These are phyloP conservation scores for Cryptococcus floricola DNA, from an alignment of 1,284 basidiomycete genomes.

Conservation along the genomic window DNA sequence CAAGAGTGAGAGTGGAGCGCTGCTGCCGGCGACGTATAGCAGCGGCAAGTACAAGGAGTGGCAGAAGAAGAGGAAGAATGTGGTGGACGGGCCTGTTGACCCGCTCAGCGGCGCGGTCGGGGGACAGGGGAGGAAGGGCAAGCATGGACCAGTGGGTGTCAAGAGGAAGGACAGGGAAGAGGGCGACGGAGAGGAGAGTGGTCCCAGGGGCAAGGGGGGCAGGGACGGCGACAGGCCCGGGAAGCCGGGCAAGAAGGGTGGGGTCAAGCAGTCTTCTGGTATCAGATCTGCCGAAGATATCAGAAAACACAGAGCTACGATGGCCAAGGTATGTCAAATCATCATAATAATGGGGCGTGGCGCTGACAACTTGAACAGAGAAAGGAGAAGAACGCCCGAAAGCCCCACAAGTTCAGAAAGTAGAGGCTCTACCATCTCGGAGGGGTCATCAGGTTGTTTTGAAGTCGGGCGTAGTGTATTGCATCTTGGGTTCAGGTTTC, in stretches of 20 bases:
- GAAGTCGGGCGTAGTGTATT: too few species aligned
- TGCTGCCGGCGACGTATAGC: conserved; percentile 89
- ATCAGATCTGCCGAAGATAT: conserved; percentile 1
- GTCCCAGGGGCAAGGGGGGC: not conserved
- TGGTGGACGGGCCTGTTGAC: not conserved
- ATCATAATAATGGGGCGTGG: too few species aligned
- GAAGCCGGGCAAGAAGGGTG: not conserved
- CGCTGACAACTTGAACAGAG: not conserved
- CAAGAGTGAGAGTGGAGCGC: conserved; percentile 84
- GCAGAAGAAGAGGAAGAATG: conserved; percentile 53
- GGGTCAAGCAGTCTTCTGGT: conserved; percentile 1
- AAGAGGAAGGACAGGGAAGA: not conserved
- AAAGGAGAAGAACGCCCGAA: conserved; percentile 13
- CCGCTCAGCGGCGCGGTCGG: not conserved
- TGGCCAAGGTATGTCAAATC: conserved; percentile 1
- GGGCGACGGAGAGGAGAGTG: not conserved
- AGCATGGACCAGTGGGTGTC: not conserved
- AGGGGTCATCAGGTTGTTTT: too few species aligned
- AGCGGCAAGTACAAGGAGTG: conserved; percentile 94
- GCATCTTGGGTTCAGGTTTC: too few species aligned
- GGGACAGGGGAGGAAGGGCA: not conserved
- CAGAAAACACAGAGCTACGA: not conserved
- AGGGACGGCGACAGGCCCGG: not conserved
- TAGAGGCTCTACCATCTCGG: not conserved
- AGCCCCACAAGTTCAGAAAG: not conserved